Percentiles rank a stretch among this genome's conserved stretches.
Evolutionary conservation across 2,329 filamentous ascomycete species (phyloP).

Genomic region (Diaporthe vexans): DNA sequence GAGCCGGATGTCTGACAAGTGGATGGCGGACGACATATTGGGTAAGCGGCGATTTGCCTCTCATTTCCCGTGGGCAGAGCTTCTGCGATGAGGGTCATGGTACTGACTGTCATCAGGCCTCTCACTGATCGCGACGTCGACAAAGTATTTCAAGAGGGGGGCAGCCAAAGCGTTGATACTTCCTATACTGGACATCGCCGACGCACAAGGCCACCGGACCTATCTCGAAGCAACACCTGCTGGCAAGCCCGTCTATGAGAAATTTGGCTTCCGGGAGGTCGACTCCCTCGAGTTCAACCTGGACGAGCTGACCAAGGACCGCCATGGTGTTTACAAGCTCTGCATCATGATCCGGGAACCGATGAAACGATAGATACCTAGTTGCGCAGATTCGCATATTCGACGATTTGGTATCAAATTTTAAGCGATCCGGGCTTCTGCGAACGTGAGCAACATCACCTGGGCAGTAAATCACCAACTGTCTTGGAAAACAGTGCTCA

Average conservation of each 20-base stretch:
- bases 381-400: not conserved
- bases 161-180: conserved; percentile 19
- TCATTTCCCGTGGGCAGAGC: not conserved
- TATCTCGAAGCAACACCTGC: conserved; percentile 25
- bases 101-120: not conserved
- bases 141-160: conserved; percentile 18
- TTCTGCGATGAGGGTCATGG: not conserved
- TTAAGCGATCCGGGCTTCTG: no score
- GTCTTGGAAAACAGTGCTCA: no score
- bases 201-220: not conserved
- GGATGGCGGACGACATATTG: conserved; percentile 1
- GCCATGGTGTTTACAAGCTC: conserved; percentile 1
- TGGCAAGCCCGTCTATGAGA: conserved; percentile 18
- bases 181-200: conserved; percentile 10
- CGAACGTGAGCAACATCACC: no score
- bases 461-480: no score
- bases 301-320: conserved; percentile 26
- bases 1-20: conserved; percentile 17
- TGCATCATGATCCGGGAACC: conserved; percentile 20
- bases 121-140: conserved; percentile 16
- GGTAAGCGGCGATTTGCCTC: not conserved
- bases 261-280: conserved; percentile 9
- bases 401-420: not conserved
- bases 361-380: not conserved
- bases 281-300: conserved; percentile 2